These are phyloP conservation scores for Parsonsia alboflavescens DNA, from an alignment of 257 asterid species.

Conservation along the genomic window DNA sequence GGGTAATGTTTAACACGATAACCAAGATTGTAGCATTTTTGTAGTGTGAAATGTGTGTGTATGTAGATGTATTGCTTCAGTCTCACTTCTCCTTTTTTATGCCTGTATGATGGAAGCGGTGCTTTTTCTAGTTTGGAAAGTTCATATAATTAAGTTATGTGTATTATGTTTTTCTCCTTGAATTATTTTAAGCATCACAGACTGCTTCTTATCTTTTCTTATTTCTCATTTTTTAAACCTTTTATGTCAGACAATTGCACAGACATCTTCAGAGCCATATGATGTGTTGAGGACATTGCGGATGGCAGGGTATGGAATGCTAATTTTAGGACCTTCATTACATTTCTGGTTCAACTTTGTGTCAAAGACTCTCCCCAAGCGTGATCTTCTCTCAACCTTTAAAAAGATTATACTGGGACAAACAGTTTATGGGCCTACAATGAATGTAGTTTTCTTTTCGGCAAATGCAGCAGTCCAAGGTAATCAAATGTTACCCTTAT, in stretches of 20 bases:
- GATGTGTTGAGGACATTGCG: conserved; percentile 34
- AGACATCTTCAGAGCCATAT: conserved; percentile 27
- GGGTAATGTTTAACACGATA: neutral
- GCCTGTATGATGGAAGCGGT: too few relatives aligned
- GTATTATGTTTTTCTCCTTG: too few relatives aligned
- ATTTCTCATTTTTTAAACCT: neutral
- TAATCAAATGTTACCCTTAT: conserved; percentile 12
- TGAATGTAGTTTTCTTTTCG: conserved; percentile 77
- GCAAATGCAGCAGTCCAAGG: conserved; percentile 84
- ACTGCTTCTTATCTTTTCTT: neutral
- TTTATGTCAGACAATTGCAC: conserved; percentile 23
- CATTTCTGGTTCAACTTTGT: conserved; percentile 49
- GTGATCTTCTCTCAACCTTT: conserved; percentile 62
- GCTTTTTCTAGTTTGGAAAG: too few relatives aligned
- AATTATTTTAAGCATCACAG: too few relatives aligned
- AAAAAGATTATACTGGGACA: conserved; percentile 86
- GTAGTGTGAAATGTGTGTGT: too few relatives aligned
- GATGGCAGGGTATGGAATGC: conserved; percentile 38
- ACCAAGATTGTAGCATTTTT: too few relatives aligned
- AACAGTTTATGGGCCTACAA: conserved; percentile 60
- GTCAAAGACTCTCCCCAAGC: conserved; percentile 51
- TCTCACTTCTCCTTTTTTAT: too few relatives aligned
- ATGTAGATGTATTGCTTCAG: too few relatives aligned
- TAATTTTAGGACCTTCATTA: conserved; percentile 38
- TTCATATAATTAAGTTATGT: too few relatives aligned